Evolutionary conservation across 805 yeast species (phyloP), one percentile per base, ranked within the genome.

Genomic region (Candida alai): DNA sequence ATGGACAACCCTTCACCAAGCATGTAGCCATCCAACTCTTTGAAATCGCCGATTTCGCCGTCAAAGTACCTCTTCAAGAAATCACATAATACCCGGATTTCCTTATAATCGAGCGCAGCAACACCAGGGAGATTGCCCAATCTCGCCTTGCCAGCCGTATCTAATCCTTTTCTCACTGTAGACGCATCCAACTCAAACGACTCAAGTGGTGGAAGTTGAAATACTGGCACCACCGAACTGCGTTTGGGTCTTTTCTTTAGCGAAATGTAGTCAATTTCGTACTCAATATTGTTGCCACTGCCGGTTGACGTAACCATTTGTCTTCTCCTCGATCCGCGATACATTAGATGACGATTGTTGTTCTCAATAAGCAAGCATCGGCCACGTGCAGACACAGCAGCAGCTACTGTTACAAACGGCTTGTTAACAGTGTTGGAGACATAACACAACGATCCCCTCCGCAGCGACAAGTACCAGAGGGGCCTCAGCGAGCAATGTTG

Each of bases 251-350:
- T 45, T 36, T 47, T 51, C 27, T 37, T 48, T 30, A 54, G 32
- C 4, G 56, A 43, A 11, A 54, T 48, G 17, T 37, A 38, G 40
- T 54, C 56, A 32, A 54, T 52, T 26, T 54, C 59, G 34, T 47
- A 54, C 10, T 51, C 55, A 4, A n/a, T n/a, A n/a, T n/a, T n/a
- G n/a, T n/a, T n/a, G n/a, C n/a, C n/a, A n/a, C n/a, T n/a, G n/a
- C n/a, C n/a, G n/a, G n/a, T n/a, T n/a, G n/a, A n/a, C n/a, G n/a
- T n/a, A n/a, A n/a, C n/a, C n/a, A n/a, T n/a, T n/a, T n/a, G n/a
- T n/a, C n/a, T n/a, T n/a, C n/a, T n/a, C n/a, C n/a, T n/a, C n/a
- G n/a, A n/a, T n/a, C n/a, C n/a, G n/a, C n/a, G n/a, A n/a, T n/a
- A n/a, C n/a, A n/a, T n/a, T n/a, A n/a, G n/a, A n/a, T n/a, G n/a